Evolutionary conservation across 495 filamentous ascomycete genomes (phyloP).

Genomic region (Neurospora sp.): DNA sequence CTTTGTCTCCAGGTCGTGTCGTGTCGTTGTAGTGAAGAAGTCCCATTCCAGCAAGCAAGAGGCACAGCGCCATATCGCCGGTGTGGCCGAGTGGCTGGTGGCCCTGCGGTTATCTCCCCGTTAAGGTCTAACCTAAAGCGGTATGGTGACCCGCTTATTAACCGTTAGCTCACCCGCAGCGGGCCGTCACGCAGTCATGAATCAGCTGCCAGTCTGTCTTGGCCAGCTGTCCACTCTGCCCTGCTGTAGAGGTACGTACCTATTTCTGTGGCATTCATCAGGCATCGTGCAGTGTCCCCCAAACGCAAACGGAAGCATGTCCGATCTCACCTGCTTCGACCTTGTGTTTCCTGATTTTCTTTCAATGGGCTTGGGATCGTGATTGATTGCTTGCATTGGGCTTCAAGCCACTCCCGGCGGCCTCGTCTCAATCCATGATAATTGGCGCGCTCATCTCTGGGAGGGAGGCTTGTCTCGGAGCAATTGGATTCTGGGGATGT

Average conservation of each 20-base stretch:
- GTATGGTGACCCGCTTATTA: background rate
- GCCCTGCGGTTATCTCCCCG: background rate
- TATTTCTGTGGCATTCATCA: background rate
- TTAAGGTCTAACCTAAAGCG: background rate
- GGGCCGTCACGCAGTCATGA: background rate
- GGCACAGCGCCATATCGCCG: background rate
- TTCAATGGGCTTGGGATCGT: background rate
- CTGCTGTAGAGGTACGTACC: background rate
- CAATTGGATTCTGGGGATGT: background rate
- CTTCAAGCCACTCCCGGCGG: background rate
- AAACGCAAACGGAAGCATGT: background rate
- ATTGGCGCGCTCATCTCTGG: background rate
- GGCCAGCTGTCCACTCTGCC: background rate
- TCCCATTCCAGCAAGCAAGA: background rate
- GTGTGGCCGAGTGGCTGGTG: constrained; percentile 6
- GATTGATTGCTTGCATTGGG: background rate
- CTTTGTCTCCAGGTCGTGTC: background rate
- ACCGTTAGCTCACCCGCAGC: background rate
- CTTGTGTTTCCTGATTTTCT: background rate
- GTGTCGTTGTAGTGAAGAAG: background rate
- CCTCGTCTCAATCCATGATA: background rate
- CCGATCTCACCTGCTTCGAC: background rate
- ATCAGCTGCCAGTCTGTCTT: background rate
- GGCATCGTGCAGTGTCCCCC: background rate
- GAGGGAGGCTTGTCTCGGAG: background rate